Evolutionary conservation across 2,329 filamentous ascomycete species (phyloP), one percentile per base, ranked within the genome.

Genomic region (Botryotinia narcissicola): DNA sequence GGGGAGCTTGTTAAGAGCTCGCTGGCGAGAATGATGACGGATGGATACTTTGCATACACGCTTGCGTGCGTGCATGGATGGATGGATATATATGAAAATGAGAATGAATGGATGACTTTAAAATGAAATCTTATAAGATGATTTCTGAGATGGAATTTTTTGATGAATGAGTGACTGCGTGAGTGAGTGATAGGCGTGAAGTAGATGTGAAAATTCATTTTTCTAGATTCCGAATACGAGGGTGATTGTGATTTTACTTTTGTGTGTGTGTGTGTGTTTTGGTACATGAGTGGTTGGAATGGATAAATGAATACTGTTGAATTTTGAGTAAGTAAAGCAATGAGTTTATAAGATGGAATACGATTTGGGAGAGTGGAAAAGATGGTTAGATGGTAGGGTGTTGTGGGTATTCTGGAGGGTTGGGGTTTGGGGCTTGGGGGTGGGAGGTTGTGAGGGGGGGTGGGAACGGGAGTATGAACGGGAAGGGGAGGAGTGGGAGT

Each of bases 21-120:
- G 20, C 46, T 67, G 64, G 59, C 59, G 59, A 61, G 59, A 25
- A 61, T 61, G 35, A 40, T 67, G 64, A 40, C 37, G 63, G 29
- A 48, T 66, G 62, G 40, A 35, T 46, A 16, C 20, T 18, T 18
- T 32, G n/a, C 40, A 46, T 32, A n/a, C 29, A 29, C 12, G 46
- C 46, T 1, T n/a, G 48, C 48, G 12, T 51, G 22, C 46, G 9
- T 48, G 48, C 48, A n/a, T 35, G n/a, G 9, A n/a, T 48, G 40
- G 20, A 25, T 62, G 37, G 8, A 63, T 44, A 63, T 32, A n/a
- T 29, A 63, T 63, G 61, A 29, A 32, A 44, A 63, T 44, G 61
- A 63, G 25, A 54, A 54, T 67, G 46, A 54, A 54, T 54, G 12
- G 46, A 67, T 40, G 32, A 40, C 2, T 37, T 37, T 42, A n/a